phyloP scores from a whole-genome alignment of 345 rosid species.

The Aethionema arabicum region DNA sequence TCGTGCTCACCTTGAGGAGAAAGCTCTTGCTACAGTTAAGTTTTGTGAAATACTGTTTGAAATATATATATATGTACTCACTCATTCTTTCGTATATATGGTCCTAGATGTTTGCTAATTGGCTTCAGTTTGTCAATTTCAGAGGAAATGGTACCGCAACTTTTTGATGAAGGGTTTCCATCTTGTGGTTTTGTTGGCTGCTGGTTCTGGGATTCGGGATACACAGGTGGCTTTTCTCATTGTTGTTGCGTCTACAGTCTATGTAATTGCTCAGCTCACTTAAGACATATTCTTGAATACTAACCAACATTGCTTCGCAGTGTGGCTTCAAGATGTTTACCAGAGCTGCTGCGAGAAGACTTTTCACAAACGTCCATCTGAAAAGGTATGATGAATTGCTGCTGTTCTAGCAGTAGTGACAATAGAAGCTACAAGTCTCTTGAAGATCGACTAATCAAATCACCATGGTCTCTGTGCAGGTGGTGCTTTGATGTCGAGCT shows the following conservation, averaged over 20 bases:
- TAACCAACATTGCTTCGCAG: conserved; percentile 37
- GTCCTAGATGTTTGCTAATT: conserved; percentile 22
- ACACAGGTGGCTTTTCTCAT: conserved; percentile 62
- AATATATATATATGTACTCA: not conserved
- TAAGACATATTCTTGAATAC: not conserved
- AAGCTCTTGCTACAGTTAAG: conserved; percentile 92
- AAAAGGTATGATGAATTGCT: conserved; percentile 54
- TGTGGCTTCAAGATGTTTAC: conserved; percentile 99
- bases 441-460: too few species aligned
- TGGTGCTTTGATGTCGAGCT: conserved; percentile 99
- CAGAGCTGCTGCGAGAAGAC: conserved; percentile 93
- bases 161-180: conserved; percentile 97
- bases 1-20: conserved; percentile 97
- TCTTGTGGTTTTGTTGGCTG: conserved; percentile 76
- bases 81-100: conserved; percentile 4
- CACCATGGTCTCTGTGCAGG: conserved; percentile 43
- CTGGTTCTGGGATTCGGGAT: conserved; percentile 97
- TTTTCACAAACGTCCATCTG: conserved; percentile 78
- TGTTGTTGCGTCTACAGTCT: conserved; percentile 12
- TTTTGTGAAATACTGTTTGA: conserved; percentile 19
- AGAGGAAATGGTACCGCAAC: conserved; percentile 99
- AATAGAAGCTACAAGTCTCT: not conserved
- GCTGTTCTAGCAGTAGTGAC: not conserved
- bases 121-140: conserved; percentile 34
- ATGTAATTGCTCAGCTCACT: not conserved